Evolutionary conservation across 1,284 basidiomycete species (phyloP).

Genomic region (Moesziomyces sp.): DNA sequence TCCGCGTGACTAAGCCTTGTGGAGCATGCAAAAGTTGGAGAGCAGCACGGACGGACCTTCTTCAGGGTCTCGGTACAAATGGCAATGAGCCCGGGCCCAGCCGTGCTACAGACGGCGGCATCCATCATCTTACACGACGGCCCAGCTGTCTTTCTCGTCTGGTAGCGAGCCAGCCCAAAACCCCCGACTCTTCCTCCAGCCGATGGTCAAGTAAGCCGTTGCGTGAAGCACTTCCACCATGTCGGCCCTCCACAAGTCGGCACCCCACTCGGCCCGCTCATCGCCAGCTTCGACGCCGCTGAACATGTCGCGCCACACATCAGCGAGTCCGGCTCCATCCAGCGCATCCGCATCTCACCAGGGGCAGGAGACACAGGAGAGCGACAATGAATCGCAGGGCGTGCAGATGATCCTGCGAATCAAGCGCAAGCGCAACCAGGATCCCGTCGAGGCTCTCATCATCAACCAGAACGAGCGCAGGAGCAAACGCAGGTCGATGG

Average conservation of each 20-base stretch:
- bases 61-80: too few species aligned
- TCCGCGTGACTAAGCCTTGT: too few species aligned
- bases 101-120: too few species aligned
- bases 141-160: too few species aligned
- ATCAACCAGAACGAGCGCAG: conserved; percentile 47
- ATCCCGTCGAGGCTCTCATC: conserved; percentile 60
- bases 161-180: too few species aligned
- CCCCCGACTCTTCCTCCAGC: background rate
- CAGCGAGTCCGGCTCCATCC: conserved; percentile 21
- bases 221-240: conserved; percentile 2
- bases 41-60: too few species aligned
- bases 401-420: conserved; percentile 58
- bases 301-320: conserved; percentile 5
- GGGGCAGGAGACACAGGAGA: conserved; percentile 4
- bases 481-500: conserved; percentile 32
- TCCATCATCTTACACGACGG: too few species aligned
- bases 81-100: too few species aligned
- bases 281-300: conserved; percentile 18
- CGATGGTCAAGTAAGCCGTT: background rate
- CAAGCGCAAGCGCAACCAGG: conserved; percentile 60
- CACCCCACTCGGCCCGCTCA: conserved; percentile 11
- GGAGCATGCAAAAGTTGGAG: too few species aligned
- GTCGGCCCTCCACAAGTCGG: conserved; percentile 13
- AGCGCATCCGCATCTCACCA: conserved; percentile 27
- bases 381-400: conserved; percentile 17